Conservation (phyloP, 164 flowering plant species). For the Malania oleifera region DNA sequence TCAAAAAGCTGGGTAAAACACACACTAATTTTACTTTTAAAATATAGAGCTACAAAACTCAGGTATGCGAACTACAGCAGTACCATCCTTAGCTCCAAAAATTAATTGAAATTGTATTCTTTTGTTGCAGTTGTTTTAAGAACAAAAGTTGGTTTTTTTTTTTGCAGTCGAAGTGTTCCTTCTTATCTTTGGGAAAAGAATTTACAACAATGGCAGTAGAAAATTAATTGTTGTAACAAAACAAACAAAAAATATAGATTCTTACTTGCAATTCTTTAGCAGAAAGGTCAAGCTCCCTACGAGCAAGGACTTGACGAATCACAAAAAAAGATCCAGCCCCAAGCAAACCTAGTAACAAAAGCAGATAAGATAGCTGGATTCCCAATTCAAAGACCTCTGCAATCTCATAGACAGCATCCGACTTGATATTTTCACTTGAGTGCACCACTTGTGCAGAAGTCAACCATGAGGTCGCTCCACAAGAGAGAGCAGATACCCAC, state of each 20-base stretch:
- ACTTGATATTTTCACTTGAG: neutral
- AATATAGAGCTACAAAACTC: too few relatives aligned
- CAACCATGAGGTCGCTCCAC: neutral
- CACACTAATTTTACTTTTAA: too few relatives aligned
- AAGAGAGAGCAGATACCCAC: neutral
- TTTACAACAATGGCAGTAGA: too few relatives aligned
- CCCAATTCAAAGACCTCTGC: neutral
- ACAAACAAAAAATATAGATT: neutral
- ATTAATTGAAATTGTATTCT: too few relatives aligned
- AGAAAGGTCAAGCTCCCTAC: slow-evolving; percentile 4
- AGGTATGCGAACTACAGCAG: too few relatives aligned
- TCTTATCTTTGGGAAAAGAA: too few relatives aligned
- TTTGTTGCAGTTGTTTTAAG: too few relatives aligned
- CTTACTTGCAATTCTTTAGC: neutral
- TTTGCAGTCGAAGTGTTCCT: too few relatives aligned
- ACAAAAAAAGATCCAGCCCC: neutral
- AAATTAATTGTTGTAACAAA: too few relatives aligned
- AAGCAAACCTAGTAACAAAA: neutral
- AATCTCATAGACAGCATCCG: slow-evolving; percentile 1
- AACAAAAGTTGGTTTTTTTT: too few relatives aligned
- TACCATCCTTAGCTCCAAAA: too few relatives aligned
- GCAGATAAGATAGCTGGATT: slow-evolving; percentile 2
- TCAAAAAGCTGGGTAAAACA: too few relatives aligned
- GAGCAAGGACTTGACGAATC: neutral
- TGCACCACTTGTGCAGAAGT: neutral